phyloP scores from a whole-genome alignment of 2,329 filamentous ascomycete species.

The Colletotrichum limetticola region DNA sequence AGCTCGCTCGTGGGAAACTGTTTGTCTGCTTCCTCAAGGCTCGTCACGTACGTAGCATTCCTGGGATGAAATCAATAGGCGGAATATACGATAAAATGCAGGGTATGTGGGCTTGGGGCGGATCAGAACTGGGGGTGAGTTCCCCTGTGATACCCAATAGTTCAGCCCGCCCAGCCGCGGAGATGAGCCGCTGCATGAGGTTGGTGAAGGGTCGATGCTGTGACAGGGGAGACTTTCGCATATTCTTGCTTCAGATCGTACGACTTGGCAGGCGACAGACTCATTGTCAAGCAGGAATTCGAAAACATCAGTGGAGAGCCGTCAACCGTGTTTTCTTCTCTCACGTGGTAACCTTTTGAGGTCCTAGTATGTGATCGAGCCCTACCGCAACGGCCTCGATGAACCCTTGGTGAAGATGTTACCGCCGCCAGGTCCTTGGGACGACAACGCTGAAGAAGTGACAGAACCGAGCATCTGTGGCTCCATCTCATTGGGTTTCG shows the following conservation, averaged over 20 bases:
- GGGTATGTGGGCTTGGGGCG: not conserved
- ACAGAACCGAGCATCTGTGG: too few species aligned
- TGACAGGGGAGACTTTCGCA: not conserved
- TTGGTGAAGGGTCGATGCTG: not conserved
- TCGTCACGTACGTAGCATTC: not conserved
- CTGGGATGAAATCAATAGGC: not conserved
- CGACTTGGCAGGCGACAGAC: not conserved
- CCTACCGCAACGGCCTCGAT: too few species aligned
- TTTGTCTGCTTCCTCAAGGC: not conserved
- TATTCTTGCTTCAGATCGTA: not conserved
- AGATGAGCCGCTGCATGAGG: not conserved
- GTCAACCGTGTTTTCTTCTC: too few species aligned
- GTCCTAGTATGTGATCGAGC: too few species aligned
- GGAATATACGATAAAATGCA: not conserved
- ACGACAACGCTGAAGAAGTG: too few species aligned
- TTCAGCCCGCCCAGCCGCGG: not conserved
- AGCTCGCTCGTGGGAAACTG: not conserved
- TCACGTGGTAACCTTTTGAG: too few species aligned
- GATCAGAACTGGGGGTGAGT: not conserved
- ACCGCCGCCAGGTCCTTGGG: too few species aligned
- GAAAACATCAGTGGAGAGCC: too few species aligned
- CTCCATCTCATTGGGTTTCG: too few species aligned
- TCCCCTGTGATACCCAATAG: not conserved
- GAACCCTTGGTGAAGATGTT: too few species aligned
- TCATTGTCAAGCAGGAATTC: too few species aligned